A percentile compares a stretch with the other conserved stretches of the same genome.
Conservation (phyloP, 73 alveolate genomes). For the Tetrahymena malaccensis region DNA sequence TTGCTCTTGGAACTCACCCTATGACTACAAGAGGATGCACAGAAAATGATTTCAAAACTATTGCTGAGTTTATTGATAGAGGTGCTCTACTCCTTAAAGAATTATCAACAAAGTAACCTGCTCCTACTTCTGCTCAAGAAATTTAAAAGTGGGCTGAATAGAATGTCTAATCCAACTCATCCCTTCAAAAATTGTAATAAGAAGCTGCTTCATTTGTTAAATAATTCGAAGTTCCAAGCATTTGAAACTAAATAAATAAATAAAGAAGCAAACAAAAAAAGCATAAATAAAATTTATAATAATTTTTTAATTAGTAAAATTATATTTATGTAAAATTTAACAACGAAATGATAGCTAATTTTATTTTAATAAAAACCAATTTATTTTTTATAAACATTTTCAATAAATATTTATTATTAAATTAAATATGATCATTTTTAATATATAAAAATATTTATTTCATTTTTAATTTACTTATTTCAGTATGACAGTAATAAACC, state of each 20-base stretch:
- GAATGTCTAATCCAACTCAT: background rate
- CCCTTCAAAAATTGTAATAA: background rate
- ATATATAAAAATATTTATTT: no score
- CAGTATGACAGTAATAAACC: no score
- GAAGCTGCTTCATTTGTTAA: background rate
- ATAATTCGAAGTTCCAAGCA: background rate
- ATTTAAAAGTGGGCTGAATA: background rate
- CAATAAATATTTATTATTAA: no score
- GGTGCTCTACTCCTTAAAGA: background rate
- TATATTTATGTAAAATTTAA: background rate
- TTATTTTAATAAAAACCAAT: no score
- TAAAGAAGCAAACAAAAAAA: background rate
- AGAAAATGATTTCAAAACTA: background rate
- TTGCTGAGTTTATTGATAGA: background rate
- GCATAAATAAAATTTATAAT: background rate
- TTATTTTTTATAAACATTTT: no score
- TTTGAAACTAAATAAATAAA: background rate
- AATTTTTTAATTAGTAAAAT: no score
- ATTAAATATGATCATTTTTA: no score
- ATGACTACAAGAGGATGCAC: background rate
- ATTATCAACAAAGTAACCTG: background rate
- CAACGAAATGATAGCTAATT: background rate
- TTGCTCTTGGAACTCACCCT: background rate
- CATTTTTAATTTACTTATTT: no score
- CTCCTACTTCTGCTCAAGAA: background rate